Evolutionary conservation across 176 grass and related monocot genomes (phyloP).

Genomic region (Hyparrhenia diplandra): DNA sequence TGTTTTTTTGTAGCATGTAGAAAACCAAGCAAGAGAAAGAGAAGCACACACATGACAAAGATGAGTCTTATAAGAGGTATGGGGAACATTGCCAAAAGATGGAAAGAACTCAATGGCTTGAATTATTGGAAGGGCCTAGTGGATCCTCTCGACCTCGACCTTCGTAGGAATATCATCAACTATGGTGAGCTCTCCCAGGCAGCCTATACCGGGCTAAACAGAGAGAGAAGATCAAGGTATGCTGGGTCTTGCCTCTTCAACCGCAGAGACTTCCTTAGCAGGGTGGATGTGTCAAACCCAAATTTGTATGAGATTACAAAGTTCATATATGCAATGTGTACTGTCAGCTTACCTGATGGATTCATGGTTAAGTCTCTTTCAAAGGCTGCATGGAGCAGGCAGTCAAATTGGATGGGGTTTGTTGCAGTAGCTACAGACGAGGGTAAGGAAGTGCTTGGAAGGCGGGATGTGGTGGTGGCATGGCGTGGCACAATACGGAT

Average conservation of each 20-base stretch:
- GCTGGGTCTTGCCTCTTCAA: constrained; percentile 69
- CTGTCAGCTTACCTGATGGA: constrained; percentile 58
- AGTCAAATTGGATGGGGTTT: constrained; percentile 94
- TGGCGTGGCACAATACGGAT: constrained; percentile 78
- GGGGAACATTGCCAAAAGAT: constrained; percentile 59
- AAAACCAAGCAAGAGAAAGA: constrained; percentile 27
- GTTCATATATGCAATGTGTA: constrained; percentile 83
- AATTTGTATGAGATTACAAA: constrained; percentile 69
- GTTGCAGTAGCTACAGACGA: constrained; percentile 84
- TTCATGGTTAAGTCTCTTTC: constrained; percentile 64
- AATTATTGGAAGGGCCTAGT: constrained; percentile 72
- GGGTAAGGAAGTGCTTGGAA: constrained; percentile 70
- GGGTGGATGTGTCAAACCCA: constrained; percentile 53
- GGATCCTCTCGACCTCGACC: constrained; percentile 64
- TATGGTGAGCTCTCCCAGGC: constrained; percentile 75
- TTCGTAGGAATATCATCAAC: constrained; percentile 69
- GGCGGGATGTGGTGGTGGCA: constrained; percentile 76
- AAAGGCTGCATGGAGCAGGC: constrained; percentile 63
- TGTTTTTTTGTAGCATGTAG: not conserved
- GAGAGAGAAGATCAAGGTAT: constrained; percentile 66
- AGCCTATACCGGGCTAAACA: constrained; percentile 67
- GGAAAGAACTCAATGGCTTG: constrained; percentile 67
- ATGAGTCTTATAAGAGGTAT: constrained; percentile 34
- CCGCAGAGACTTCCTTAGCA: constrained; percentile 49
- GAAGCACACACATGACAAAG: not conserved